These are phyloP conservation scores for Oryza rufipogon DNA, from an alignment of 176 grass and related monocot genomes.

Conservation along the genomic window DNA sequence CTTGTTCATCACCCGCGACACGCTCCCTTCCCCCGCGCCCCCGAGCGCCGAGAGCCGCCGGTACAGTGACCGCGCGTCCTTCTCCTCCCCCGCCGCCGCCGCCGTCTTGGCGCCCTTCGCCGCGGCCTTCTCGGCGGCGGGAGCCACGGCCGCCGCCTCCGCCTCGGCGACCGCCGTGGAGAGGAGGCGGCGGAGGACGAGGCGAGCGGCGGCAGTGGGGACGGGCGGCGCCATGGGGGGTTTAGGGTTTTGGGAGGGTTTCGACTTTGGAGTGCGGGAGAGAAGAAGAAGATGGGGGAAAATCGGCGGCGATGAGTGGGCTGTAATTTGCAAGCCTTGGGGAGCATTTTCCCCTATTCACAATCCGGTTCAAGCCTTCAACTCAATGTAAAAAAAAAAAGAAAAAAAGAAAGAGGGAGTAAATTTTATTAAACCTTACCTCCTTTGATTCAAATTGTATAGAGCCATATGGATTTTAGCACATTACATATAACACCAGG, in stretches of 20 bases:
- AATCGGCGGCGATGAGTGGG: no score
- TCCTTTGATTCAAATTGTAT: no score
- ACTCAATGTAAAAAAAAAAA: no score
- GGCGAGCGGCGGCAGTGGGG: background rate
- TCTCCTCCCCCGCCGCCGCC: background rate
- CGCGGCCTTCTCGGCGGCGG: background rate
- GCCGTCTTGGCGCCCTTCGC: background rate
- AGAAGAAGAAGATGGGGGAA: background rate
- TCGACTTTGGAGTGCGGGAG: background rate
- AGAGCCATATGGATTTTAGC: no score
- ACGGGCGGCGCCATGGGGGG: background rate
- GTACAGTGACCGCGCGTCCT: slow-evolving; percentile 43
- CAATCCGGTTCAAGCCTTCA: no score
- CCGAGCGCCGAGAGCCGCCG: slow-evolving; percentile 65
- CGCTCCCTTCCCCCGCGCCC: slow-evolving; percentile 49
- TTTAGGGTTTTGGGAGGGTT: background rate
- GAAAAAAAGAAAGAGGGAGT: no score
- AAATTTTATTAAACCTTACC: no score
- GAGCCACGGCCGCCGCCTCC: background rate
- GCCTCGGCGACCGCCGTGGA: background rate
- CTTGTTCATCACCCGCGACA: slow-evolving; percentile 57
- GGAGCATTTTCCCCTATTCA: no score
- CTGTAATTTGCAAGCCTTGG: no score
- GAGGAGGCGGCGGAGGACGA: background rate
- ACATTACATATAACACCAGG: no score